Conservation (phyloP, 352 stramenopile genomes). For the Globisporangium carolinianum region DNA sequence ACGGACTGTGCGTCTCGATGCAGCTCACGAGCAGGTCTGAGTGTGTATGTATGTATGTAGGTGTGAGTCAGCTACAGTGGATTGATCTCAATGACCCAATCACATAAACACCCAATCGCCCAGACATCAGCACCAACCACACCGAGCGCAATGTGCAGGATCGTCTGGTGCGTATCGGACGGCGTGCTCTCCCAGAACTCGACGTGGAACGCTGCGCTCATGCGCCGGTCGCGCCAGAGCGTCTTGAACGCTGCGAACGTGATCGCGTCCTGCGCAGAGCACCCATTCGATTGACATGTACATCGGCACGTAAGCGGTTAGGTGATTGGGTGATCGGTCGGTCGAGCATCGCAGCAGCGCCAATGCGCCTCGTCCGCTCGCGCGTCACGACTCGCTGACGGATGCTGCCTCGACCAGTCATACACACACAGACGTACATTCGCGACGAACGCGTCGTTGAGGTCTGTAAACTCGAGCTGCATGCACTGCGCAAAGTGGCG, state of each 20-base stretch:
- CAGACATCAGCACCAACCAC: neutral
- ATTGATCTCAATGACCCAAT: neutral
- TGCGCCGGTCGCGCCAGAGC: conserved; percentile 31
- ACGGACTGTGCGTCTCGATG: conserved; percentile 21
- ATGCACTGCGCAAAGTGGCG: conserved; percentile 33
- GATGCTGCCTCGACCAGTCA: neutral
- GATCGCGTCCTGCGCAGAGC: conserved; percentile 14
- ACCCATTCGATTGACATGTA: too few species aligned
- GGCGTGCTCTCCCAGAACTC: conserved; percentile 72
- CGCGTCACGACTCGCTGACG: neutral
- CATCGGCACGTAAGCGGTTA: neutral
- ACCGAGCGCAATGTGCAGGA: conserved; percentile 50
- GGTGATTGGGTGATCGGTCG: neutral
- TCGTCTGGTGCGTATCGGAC: conserved; percentile 39
- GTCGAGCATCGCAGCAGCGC: neutral
- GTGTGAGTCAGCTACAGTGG: too few species aligned
- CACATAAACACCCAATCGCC: neutral
- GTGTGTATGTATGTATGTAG: too few species aligned
- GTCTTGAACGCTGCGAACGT: conserved; percentile 40
- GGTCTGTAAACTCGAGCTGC: conserved; percentile 26
- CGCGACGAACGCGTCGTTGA: conserved; percentile 28
- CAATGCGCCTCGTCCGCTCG: neutral
- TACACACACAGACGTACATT: conserved; percentile 11
- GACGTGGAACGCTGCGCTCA: conserved; percentile 64
- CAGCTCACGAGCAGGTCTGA: conserved; percentile 33